Evolutionary conservation across 2,329 filamentous ascomycete genomes (phyloP).

Genomic region (Polytolypa hystricis): DNA sequence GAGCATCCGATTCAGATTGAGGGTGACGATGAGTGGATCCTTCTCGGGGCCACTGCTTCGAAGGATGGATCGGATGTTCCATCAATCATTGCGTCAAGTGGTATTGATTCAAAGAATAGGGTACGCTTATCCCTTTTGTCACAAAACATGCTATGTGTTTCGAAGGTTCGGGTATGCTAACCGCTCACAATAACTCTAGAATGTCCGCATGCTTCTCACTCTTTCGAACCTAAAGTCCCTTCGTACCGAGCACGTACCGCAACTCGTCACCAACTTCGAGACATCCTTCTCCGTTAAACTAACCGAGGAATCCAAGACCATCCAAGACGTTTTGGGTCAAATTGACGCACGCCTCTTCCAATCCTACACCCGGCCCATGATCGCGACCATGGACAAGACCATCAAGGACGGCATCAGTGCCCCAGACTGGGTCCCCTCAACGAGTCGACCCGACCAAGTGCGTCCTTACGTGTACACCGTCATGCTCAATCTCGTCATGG

Average conservation of each 20-base stretch:
- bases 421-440: constrained; percentile 57
- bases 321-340: constrained; percentile 78
- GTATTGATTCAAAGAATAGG: constrained; percentile 43
- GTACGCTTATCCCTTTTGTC: constrained; percentile 29
- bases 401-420: constrained; percentile 63
- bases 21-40: constrained; percentile 41
- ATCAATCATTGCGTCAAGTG: constrained; percentile 36
- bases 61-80: constrained; percentile 22
- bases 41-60: constrained; percentile 29
- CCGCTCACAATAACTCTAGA: constrained; percentile 40
- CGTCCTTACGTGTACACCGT: constrained; percentile 82
- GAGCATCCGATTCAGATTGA: constrained; percentile 61
- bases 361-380: constrained; percentile 73
- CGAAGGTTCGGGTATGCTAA: no score
- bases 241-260: constrained; percentile 69
- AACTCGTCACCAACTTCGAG: constrained; percentile 86
- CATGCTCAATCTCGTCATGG: constrained; percentile 73
- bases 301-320: constrained; percentile 84
- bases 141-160: constrained; percentile 74
- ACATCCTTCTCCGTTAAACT: constrained; percentile 88
- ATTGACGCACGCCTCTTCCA: constrained; percentile 88
- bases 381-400: constrained; percentile 55
- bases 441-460: constrained; percentile 56
- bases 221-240: constrained; percentile 83
- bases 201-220: constrained; percentile 85